phyloP scores from a whole-genome alignment of 306 rosid species.

The Rosa rugosa region DNA sequence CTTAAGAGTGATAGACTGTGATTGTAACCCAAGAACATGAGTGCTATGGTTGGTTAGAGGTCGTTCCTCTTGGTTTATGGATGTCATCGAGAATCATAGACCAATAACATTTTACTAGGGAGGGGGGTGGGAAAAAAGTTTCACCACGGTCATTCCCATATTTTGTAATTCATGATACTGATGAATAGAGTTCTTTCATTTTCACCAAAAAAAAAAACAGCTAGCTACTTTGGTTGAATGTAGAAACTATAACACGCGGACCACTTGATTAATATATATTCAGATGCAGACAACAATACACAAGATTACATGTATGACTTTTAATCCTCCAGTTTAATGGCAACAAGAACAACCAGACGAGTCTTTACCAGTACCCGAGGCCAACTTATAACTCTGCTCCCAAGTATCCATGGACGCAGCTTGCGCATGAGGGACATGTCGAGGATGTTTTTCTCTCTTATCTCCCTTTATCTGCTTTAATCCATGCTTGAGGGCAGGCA shows the following conservation, averaged over 20 bases:
- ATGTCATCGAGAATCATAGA: no score
- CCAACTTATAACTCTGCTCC: conserved; percentile 62
- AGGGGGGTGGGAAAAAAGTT: no score
- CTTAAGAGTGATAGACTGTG: no score
- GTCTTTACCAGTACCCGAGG: conserved; percentile 43
- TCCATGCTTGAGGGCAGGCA: conserved; percentile 90
- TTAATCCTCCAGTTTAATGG: conserved; percentile 20
- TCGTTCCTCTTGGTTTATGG: neutral
- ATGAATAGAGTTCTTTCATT: no score
- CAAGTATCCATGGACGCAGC: conserved; percentile 56
- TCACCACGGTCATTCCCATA: no score
- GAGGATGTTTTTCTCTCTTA: conserved; percentile 89
- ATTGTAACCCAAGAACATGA: neutral
- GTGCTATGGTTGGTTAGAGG: neutral
- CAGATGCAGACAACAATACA: neutral
- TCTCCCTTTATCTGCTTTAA: conserved; percentile 84
- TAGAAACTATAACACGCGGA: neutral
- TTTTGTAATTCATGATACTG: no score
- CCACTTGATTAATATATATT: neutral
- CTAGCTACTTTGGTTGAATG: neutral
- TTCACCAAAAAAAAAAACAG: no score
- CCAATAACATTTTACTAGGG: no score
- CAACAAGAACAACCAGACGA: conserved; percentile 53
- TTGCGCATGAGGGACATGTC: conserved; percentile 72
- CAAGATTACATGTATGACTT: neutral